Conservation (phyloP, 495 filamentous ascomycete genomes). For the Hypoxylon lenormandii region DNA sequence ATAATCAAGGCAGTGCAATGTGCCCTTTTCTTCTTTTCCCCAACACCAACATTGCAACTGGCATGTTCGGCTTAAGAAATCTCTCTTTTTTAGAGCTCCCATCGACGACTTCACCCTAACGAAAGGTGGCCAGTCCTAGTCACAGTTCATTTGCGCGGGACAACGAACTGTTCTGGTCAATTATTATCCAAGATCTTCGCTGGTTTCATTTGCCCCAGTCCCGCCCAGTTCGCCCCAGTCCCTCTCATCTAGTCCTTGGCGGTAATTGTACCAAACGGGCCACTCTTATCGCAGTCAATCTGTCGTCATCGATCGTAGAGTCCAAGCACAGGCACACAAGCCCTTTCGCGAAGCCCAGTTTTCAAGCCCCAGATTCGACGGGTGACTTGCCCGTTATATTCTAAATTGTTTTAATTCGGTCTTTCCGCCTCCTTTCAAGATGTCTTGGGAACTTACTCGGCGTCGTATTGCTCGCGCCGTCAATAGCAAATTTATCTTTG, state of each 20-base stretch:
- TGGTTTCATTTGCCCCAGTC: too few relatives aligned
- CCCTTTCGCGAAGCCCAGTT: conserved; percentile 41
- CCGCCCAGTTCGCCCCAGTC: too few relatives aligned
- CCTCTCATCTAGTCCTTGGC: conserved; percentile 3
- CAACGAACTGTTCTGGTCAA: too few relatives aligned
- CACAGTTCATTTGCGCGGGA: too few relatives aligned
- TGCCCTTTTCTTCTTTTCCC: conserved; percentile 1
- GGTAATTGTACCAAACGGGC: conserved; percentile 28
- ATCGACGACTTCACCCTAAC: background rate
- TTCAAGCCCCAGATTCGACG: conserved; percentile 31
- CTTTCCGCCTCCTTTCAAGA: conserved; percentile 47
- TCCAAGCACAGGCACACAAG: conserved; percentile 22
- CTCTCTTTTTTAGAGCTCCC: conserved; percentile 6
- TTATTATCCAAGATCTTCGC: too few relatives aligned
- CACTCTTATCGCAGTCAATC: conserved; percentile 43
- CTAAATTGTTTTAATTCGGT: conserved; percentile 3
- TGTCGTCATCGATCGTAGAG: conserved; percentile 46
- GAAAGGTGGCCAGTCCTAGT: background rate
- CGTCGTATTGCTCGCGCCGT: conserved; percentile 73
- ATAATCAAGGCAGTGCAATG: conserved; percentile 39
- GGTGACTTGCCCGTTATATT: conserved; percentile 29
- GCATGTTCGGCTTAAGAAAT: conserved; percentile 19
- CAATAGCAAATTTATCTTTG: conserved; percentile 83
- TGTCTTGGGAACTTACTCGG: conserved; percentile 69
- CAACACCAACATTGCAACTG: conserved; percentile 28